These are phyloP conservation scores for Fraxinus velutina DNA, from an alignment of 305 asterid genomes.

Conservation along the genomic window DNA sequence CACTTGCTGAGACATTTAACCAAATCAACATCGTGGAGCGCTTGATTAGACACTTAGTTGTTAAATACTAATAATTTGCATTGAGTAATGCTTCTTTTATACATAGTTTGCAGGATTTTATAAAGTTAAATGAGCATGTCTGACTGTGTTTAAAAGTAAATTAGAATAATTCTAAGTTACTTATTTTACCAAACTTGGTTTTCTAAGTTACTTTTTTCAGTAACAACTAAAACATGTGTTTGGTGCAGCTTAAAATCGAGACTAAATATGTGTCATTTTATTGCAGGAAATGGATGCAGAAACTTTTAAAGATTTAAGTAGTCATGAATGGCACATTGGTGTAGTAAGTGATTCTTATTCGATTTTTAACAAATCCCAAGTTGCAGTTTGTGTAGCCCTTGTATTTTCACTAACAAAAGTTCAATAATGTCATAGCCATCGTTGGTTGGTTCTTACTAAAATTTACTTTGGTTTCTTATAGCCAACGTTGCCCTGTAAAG, in stretches of 20 bases:
- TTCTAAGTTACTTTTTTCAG: neutral
- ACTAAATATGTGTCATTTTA: neutral
- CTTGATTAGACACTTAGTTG: neutral
- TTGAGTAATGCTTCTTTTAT: neutral
- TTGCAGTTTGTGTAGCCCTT: neutral
- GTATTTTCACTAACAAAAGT: neutral
- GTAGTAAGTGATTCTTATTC: slow-evolving; percentile 48
- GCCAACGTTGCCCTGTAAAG: slow-evolving; percentile 57
- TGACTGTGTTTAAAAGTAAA: neutral
- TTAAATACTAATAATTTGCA: neutral
- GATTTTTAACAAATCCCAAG: neutral
- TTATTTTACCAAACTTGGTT: neutral
- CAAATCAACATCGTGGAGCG: neutral
- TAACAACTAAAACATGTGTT: neutral
- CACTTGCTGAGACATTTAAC: neutral
- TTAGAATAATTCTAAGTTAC: neutral
- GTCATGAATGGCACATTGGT: slow-evolving; percentile 82
- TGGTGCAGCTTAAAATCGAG: neutral
- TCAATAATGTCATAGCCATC: neutral
- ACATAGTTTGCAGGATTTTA: neutral
- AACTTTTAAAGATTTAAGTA: slow-evolving; percentile 56
- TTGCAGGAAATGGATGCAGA: slow-evolving; percentile 88
- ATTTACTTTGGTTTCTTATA: slow-evolving; percentile 13
- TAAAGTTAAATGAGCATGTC: neutral
- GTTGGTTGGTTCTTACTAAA: neutral